Conservation (phyloP, 2,329 filamentous ascomycete genomes). For the Juglanconis oblonga region DNA sequence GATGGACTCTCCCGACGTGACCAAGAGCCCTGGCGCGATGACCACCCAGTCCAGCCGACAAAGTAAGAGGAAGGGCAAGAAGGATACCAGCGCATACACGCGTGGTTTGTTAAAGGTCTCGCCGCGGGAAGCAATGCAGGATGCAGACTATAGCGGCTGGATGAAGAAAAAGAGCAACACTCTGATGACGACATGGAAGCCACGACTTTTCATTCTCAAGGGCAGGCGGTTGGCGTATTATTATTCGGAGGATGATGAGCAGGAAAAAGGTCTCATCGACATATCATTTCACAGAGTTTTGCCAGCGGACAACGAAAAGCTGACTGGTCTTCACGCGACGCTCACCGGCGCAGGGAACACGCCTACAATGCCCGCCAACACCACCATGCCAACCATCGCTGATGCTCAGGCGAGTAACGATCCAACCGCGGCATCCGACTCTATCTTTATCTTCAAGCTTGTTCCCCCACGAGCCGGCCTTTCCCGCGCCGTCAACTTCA, state of each 20-base stretch:
- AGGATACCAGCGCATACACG: slow-evolving; percentile 91
- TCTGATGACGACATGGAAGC: slow-evolving; percentile 97
- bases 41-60: slow-evolving; percentile 46
- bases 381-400: slow-evolving; percentile 43
- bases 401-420: slow-evolving; percentile 49
- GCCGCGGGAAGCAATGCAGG: slow-evolving; percentile 78
- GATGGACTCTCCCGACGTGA: slow-evolving; percentile 68
- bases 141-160: slow-evolving; percentile 90
- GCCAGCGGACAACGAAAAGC: slow-evolving; percentile 83
- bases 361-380: slow-evolving; percentile 52
- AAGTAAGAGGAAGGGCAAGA: slow-evolving; percentile 74
- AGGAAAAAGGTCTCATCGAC: slow-evolving; percentile 94
- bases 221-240: slow-evolving; percentile 92
- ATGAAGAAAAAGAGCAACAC: slow-evolving; percentile 99
- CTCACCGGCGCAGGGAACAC: slow-evolving; percentile 80
- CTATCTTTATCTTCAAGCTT: slow-evolving; percentile 97
- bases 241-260: slow-evolving; percentile 86
- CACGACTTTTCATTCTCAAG: slow-evolving; percentile 89
- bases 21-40: slow-evolving; percentile 52
- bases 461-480: slow-evolving; percentile 85
- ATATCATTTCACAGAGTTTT: slow-evolving; percentile 98
- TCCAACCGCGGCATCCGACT: slow-evolving; percentile 42
- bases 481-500: slow-evolving; percentile 91
- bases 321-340: slow-evolving; percentile 88
- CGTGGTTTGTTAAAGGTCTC: slow-evolving; percentile 78